Evolutionary conservation across 129 eudicot genomes (phyloP), one percentile per base, ranked within the genome.

Genomic region (Logfia minima): DNA sequence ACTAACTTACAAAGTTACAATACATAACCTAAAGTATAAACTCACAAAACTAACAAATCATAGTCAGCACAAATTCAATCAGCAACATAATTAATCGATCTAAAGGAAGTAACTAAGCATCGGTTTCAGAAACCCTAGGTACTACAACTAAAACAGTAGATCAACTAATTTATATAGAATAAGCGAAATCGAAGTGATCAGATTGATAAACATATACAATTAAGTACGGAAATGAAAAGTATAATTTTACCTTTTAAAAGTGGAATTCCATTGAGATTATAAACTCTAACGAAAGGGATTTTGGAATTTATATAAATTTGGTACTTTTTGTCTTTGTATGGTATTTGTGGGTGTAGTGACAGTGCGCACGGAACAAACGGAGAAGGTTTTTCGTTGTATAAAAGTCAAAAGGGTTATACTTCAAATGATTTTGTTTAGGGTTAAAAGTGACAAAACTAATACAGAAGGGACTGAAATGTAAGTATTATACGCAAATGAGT

Each of bases 181-280:
- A 70, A 29, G 62, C 52, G 71, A 70, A 59, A 61, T 61, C 66
- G 41, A 78, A 70, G 66, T 79, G 72, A 71, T 79, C 66, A 45
- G 3, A 34, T 48, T 48, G 55, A 48, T 13, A 31, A 61, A 60
- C 39, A 70, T 35, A 37, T 28, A 8, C 0, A 21, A 70, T 41
- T 24, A 55, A 70, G 77, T 10, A 9, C 11, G 51, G 23, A 79
- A 41, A 31, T 39, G 55, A 60, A 59, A 60, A 59, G 65, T 70
- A 21, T 19, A 29, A 45, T 0, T 4, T 45, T 71, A 63, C 77
- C 72, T 58, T 58, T 63, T 32, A 79, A 7, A 77, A 71, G 41
- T 5, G 24, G 78, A 71, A 31, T 45, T 79, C 72, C 77, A 71
- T 79, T 28, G 56, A 71, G 78, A 79, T 62, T 71, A 23, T 7